Base-by-base conservation (phyloP, 1,284 basidiomycete species). In the Takashimella koratensis region DNA sequence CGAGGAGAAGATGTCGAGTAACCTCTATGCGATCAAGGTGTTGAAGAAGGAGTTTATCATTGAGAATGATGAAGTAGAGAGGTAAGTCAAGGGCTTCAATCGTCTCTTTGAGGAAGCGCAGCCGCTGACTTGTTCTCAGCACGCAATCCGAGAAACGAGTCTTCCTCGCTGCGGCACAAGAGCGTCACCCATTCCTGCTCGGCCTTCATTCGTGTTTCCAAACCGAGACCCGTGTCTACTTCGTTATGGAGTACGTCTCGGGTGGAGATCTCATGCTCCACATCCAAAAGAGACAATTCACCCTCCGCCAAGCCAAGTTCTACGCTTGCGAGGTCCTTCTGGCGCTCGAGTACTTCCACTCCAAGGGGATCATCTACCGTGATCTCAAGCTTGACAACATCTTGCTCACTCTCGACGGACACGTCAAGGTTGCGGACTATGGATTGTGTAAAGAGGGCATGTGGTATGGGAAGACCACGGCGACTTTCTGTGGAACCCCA, bases 31-130 rank as follows among this genome's bases (percentile, higher is more conserved):
- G n/a, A 98, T 99, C 82, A 99, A 99, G 78, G 96, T 99, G 39
- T 77, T 99, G 72, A 99, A 99, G 82, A 99, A 99, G 76, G 96
- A 98, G 78, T 98, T 98, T 70, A 98, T 98, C 75, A 98, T 99
- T 65, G 96, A 99, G 74, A 98, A 99, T 65, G 96, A 99, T 77
- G 96, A 98, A 79, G 93, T 99, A 5, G 96, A 98, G 79, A 96
- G 91, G 93, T 92, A 58, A 52, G 80, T 68, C 51, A 10, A 51
- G 5, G 45, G 40, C 52, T 43, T 16, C 3, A 39, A 19, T 43
- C 16, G 6, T 16, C 23, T 12, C 51, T 12, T 19, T 11, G n/a
- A 21, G 5, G n/a, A 45, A 21, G 24, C 44, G 41, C 49, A 51
- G 20, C 49, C 43, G 41, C 25, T 22, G 25, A 36, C 19, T 16